These are phyloP conservation scores for Crithidia expoeki DNA, from an alignment of 208 protist genomes.

Conservation along the genomic window DNA sequence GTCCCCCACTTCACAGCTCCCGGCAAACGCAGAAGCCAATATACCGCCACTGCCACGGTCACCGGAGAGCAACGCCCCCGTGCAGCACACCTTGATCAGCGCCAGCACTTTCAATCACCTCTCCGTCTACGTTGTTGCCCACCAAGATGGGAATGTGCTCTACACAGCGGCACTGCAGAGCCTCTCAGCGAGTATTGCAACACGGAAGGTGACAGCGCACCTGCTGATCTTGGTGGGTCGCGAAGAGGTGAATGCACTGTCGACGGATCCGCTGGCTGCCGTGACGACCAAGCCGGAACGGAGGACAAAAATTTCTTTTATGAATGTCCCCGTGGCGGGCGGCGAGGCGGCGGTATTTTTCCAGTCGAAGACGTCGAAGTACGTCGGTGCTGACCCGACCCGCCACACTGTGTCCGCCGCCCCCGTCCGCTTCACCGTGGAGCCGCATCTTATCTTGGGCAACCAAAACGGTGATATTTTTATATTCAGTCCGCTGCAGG, in stretches of 20 bases:
- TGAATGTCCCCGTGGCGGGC: slow-evolving; percentile 19
- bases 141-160: slow-evolving; percentile 70
- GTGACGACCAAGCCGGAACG: slow-evolving; percentile 7
- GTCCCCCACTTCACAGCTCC: not conserved
- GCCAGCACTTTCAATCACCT: slow-evolving; percentile 86
- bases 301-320: slow-evolving; percentile 26
- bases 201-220: slow-evolving; percentile 79
- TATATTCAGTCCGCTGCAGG: slow-evolving; percentile 72
- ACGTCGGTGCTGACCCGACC: slow-evolving; percentile 78
- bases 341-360: slow-evolving; percentile 32
- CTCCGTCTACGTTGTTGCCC: slow-evolving; percentile 63
- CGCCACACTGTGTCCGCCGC: slow-evolving; percentile 68
- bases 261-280: slow-evolving; percentile 5
- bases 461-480: slow-evolving; percentile 86
- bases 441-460: slow-evolving; percentile 85
- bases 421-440: slow-evolving; percentile 70
- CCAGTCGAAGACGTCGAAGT: slow-evolving; percentile 32
- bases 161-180: slow-evolving; percentile 69
- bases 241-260: slow-evolving; percentile 40
- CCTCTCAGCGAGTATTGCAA: slow-evolving; percentile 59
- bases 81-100: slow-evolving; percentile 77
- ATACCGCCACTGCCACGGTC: slow-evolving; percentile 37
- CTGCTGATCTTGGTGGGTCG: slow-evolving; percentile 58
- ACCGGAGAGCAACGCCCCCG: slow-evolving; percentile 38
- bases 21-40: slow-evolving; percentile 29